Evolutionary conservation across 306 rosid species (phyloP), one percentile per base, ranked within the genome.

Genomic region (Pterocarpus macrocarpus): DNA sequence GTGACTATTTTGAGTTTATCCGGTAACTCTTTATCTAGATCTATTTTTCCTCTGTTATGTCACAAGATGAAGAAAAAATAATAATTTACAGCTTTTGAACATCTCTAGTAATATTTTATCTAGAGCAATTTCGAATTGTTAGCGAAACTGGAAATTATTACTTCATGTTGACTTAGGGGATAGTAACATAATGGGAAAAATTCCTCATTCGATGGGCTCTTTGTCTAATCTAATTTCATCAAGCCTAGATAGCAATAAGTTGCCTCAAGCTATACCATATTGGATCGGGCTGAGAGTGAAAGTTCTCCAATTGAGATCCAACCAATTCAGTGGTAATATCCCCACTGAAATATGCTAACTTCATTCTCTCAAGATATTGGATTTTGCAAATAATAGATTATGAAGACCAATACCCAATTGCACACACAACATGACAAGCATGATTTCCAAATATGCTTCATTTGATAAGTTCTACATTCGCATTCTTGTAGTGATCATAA

Each of bases 351-450:
- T 64, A 41, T 81, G 84, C n/a, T 44, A 66, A 44, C 62, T 81
- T 73, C 8, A 5, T 44, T 43, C 75, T 1, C 59, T 74, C 2
- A 16, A 7, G 43, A 47, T 73, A 3, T 66, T 81, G 32, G 75
- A 65, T 66, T 52, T 70, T 34, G 69, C 80, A 32, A 12, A 43
- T 1, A 75, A 77, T 16, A 41, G 11, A 13, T 38, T 82, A 3
- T 76, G 76, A 5, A 76, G 85, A 9, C 3, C 35, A 10, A 67
- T 82, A 68, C 85, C 85, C 10, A 34, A 8, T 3, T 82, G 85
- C 33, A 9, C 75, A 0, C 28, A 68, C 4, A 57, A 57, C 17
- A 15, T 74, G 5, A 81, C 44, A 17, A 13, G 76, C 8, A 11
- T 74, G 76, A 3, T 52, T 35, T 57, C 15, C 15, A 7, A 3